phyloP scores from a whole-genome alignment of 352 stramenopile genomes.

The Pythium pyrilobum region DNA sequence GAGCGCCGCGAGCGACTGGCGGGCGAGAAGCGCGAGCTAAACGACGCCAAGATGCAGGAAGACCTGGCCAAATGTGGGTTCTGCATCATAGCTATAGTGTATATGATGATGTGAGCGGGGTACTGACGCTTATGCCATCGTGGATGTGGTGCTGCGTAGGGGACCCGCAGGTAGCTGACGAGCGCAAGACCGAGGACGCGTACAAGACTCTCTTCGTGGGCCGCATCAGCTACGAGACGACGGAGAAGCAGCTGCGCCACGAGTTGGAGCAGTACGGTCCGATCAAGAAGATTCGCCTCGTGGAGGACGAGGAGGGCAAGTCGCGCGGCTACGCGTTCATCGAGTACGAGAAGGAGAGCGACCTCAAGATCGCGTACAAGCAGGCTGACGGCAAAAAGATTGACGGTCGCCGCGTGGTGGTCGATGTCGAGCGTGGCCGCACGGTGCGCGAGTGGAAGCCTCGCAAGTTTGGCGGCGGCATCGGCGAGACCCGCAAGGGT shows the following conservation, averaged over 20 bases:
- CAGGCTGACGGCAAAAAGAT: conserved; percentile 94
- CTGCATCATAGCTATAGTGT: not conserved
- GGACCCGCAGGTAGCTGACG: conserved; percentile 56
- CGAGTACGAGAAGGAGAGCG: conserved; percentile 97
- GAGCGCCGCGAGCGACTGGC: conserved; percentile 60
- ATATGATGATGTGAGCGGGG: not conserved
- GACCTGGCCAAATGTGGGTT: conserved; percentile 53
- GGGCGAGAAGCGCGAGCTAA: conserved; percentile 46
- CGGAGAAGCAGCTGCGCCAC: conserved; percentile 94
- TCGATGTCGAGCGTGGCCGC: conserved; percentile 97
- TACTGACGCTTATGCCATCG: not conserved
- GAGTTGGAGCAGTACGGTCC: conserved; percentile 95
- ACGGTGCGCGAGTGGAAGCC: conserved; percentile 97
- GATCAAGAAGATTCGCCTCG: conserved; percentile 85
- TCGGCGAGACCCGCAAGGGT: conserved; percentile 86
- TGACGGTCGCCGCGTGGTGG: conserved; percentile 94
- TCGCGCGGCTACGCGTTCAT: conserved; percentile 96
- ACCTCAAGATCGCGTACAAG: conserved; percentile 96
- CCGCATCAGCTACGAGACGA: conserved; percentile 97
- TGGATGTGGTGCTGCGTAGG: conserved; percentile 18
- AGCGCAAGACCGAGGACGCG: conserved; percentile 81
- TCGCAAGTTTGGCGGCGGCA: conserved; percentile 91
- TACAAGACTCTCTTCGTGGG: conserved; percentile 99
- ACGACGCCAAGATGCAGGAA: conserved; percentile 64
- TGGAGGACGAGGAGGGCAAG: conserved; percentile 88